phyloP scores from a whole-genome alignment of 2,329 filamentous ascomycete species.

The Celoporthe dispersa region DNA sequence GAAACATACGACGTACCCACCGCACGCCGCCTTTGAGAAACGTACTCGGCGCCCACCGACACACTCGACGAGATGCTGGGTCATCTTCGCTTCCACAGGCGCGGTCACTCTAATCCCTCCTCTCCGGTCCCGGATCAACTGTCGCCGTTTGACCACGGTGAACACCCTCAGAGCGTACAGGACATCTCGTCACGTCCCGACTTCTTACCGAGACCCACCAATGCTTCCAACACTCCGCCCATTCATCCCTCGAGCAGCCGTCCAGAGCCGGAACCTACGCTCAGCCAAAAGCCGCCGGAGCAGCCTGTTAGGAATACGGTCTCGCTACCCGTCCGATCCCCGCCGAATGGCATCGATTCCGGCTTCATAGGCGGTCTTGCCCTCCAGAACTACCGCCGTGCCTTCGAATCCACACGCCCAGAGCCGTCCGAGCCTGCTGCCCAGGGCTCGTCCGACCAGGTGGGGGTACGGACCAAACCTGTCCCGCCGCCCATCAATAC shows the following conservation, averaged over 20 bases:
- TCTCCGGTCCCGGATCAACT: slow-evolving; percentile 55
- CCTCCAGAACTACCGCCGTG: slow-evolving; percentile 54
- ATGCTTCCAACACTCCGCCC: slow-evolving; percentile 48
- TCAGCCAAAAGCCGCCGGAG: slow-evolving; percentile 24
- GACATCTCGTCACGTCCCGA: slow-evolving; percentile 45
- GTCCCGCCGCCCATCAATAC: slow-evolving; percentile 44
- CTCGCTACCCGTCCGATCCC: slow-evolving; percentile 39
- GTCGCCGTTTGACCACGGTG: slow-evolving; percentile 45
- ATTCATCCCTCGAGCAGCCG: slow-evolving; percentile 56
- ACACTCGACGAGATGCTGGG: slow-evolving; percentile 25
- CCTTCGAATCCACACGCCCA: slow-evolving; percentile 33
- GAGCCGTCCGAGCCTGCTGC: slow-evolving; percentile 26
- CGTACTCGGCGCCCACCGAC: slow-evolving; percentile 15
- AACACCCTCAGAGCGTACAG: slow-evolving; percentile 47
- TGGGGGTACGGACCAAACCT: slow-evolving; percentile 38
- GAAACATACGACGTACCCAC: not conserved
- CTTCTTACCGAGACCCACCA: slow-evolving; percentile 41
- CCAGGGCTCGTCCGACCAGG: slow-evolving; percentile 24
- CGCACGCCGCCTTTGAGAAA: not conserved
- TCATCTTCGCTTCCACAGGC: slow-evolving; percentile 60
- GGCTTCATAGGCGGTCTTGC: slow-evolving; percentile 62
- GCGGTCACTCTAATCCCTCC: slow-evolving; percentile 59
- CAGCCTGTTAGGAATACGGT: slow-evolving; percentile 32
- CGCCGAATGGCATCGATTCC: slow-evolving; percentile 44
- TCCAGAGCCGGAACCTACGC: slow-evolving; percentile 37